Evolutionary conservation across 768 basidiomycete genomes (phyloP).

Genomic region (Fomitopsis serialis): DNA sequence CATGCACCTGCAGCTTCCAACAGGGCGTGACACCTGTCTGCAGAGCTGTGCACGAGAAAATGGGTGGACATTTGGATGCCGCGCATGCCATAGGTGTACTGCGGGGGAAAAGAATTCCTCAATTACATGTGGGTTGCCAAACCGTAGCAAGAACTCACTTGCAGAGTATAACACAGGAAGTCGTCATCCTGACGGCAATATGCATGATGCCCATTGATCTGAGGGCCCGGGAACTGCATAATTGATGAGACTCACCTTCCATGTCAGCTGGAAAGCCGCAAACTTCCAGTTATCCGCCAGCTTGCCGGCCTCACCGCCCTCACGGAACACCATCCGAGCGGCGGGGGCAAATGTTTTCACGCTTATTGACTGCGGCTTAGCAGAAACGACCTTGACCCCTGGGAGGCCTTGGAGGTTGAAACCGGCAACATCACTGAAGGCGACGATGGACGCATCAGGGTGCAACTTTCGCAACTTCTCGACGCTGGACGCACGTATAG

Average conservation of each 20-base stretch:
- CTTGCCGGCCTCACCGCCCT: slow-evolving; percentile 38
- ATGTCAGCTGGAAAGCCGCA: slow-evolving; percentile 49
- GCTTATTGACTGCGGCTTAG: slow-evolving; percentile 47
- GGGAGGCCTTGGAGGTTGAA: slow-evolving; percentile 50
- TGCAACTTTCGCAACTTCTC: slow-evolving; percentile 44
- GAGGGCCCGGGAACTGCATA: not conserved
- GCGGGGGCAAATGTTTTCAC: slow-evolving; percentile 44
- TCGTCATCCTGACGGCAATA: slow-evolving; percentile 38
- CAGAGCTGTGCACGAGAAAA: slow-evolving; percentile 54
- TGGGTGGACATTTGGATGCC: slow-evolving; percentile 20
- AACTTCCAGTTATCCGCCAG: slow-evolving; percentile 46
- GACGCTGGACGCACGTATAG: no score
- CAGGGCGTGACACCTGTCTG: slow-evolving; percentile 45
- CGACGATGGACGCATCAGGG: slow-evolving; percentile 55
- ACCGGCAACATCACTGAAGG: slow-evolving; percentile 36
- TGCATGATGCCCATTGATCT: not conserved
- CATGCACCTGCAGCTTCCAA: slow-evolving; percentile 50
- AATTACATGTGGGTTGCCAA: no score
- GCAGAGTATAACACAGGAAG: slow-evolving; percentile 48
- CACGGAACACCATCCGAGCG: slow-evolving; percentile 25
- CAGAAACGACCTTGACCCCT: slow-evolving; percentile 35
- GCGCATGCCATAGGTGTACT: slow-evolving; percentile 20
- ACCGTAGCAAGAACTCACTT: slow-evolving; percentile 26
- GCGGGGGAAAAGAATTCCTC: not conserved
- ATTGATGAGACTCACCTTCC: slow-evolving; percentile 42